Base-by-base conservation (phyloP, 1,284 basidiomycete genomes). In the Trametes hirsuta region DNA sequence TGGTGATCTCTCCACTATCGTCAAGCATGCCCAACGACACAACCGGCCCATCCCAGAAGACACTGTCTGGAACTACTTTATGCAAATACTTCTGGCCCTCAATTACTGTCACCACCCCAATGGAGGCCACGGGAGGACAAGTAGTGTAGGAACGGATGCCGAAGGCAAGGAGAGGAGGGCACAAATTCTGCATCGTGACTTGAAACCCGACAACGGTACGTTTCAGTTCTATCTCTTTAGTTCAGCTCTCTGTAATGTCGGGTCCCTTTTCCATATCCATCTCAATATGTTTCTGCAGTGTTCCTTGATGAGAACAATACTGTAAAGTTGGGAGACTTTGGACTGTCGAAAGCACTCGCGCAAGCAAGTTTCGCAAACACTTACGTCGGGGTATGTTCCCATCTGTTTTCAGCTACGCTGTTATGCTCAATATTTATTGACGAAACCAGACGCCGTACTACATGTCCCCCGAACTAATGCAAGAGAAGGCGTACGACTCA, bases 391-490 rank as follows among this genome's bases (percentile, higher is more conserved):
- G 94, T 96, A 72, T 64, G 91, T 79, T 21, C 3, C 39, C 18
- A 10, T 10, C 47, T 12, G 44, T 46, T 15, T 46, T 10, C 12
- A 36, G 12, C 36, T 53, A 12, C 14, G 41, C 34, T 14, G 9
- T 12, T 4, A 44, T 12, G 3, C 6, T 12, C 25, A n/a, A 12
- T 1, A 22, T 36, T 59, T 30, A 55, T 37, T 14, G 36, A 12
- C 4, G n/a, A 35, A n/a, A 10, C 6, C 66, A 95, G 93, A 98
- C 96, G 9, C 97, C 97, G 2, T 96, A 98, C 70, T 98, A 99
- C 77, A 98, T 99, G 96, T 96, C 94, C 1, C 96, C 97, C 0
- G 96, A 98, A 75, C 83, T 98, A 22, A 94, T 98, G 81, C 93
- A 94, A 74, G 95, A 97, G 70, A 95, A 94, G 72, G 87, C 92